phyloP scores from a whole-genome alignment of 768 basidiomycete species.

The Kwoniella bestiolae region DNA sequence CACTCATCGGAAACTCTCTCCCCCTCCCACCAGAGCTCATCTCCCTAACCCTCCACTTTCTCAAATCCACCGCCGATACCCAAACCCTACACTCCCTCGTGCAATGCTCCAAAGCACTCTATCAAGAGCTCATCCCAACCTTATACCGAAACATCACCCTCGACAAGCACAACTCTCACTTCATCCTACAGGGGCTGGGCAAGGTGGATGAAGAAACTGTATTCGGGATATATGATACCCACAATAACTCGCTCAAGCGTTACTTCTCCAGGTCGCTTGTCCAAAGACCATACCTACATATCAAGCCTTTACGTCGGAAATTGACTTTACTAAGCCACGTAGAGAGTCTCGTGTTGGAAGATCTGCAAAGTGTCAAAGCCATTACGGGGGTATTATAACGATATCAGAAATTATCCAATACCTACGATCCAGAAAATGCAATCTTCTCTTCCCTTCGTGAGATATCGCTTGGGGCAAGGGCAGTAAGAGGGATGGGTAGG shows the following conservation, averaged over 20 bases:
- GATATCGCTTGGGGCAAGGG: not conserved
- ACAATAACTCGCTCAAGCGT: not conserved
- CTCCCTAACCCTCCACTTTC: not conserved
- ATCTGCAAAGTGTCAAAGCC: too few relatives aligned
- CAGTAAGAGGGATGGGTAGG: not conserved
- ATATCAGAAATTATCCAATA: not conserved
- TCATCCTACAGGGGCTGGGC: not conserved
- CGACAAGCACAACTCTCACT: not conserved
- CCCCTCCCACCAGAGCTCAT: not conserved
- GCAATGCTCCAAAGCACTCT: constrained; percentile 1
- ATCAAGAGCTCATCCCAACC: not conserved
- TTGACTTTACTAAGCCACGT: not conserved
- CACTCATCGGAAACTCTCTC: too few relatives aligned
- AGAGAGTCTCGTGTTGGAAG: not conserved
- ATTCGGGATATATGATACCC: not conserved
- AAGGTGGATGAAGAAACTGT: not conserved
- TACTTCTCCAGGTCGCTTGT: not conserved
- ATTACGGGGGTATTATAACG: not conserved
- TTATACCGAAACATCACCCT: not conserved
- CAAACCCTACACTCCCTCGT: not conserved
- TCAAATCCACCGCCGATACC: not conserved
- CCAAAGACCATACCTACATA: not conserved
- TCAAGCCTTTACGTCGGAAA: not conserved
- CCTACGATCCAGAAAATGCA: not conserved
- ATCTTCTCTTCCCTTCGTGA: not conserved